Evolutionary conservation across 2,329 filamentous ascomycete species (phyloP).

Genomic region (Ophiostoma himal-ulmi): DNA sequence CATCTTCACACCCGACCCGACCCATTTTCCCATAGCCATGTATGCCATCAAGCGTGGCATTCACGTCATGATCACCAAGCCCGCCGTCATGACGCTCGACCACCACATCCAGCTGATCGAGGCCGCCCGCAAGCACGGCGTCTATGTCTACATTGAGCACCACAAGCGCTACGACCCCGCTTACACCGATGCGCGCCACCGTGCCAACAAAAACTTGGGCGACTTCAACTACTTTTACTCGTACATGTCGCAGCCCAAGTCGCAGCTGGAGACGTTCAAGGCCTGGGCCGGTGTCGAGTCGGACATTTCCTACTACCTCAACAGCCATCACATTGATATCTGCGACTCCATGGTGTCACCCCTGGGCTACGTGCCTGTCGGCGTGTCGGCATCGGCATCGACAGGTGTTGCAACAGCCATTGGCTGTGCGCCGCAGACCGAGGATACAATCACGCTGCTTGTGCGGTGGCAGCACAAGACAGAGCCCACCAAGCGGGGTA

Average conservation of each 20-base stretch:
- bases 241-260: slow-evolving; percentile 93
- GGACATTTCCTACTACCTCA: slow-evolving; percentile 94
- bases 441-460: slow-evolving; percentile 88
- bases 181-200: slow-evolving; percentile 79
- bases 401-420: slow-evolving; percentile 72
- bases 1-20: slow-evolving; percentile 92
- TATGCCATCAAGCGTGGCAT: slow-evolving; percentile 85
- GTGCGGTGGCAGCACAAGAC: slow-evolving; percentile 78
- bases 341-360: slow-evolving; percentile 82
- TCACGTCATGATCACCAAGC: slow-evolving; percentile 92
- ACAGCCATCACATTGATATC: slow-evolving; percentile 89
- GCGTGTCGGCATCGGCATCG: slow-evolving; percentile 70
- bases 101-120: slow-evolving; percentile 73
- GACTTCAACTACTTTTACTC: slow-evolving; percentile 99
- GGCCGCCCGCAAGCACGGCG: slow-evolving; percentile 64
- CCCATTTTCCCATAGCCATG: slow-evolving; percentile 84
- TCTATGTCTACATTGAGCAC: slow-evolving; percentile 91
- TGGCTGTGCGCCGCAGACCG: slow-evolving; percentile 73
- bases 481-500: slow-evolving; percentile 61
- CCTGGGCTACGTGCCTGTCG: slow-evolving; percentile 66
- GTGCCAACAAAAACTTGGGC: slow-evolving; percentile 63
- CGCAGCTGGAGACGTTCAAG: slow-evolving; percentile 88
- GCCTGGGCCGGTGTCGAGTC: slow-evolving; percentile 88
- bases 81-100: slow-evolving; percentile 75
- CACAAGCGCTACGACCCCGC: slow-evolving; percentile 95